Evolutionary conservation across 306 rosid species (phyloP).

Genomic region (Argentina anserina): DNA sequence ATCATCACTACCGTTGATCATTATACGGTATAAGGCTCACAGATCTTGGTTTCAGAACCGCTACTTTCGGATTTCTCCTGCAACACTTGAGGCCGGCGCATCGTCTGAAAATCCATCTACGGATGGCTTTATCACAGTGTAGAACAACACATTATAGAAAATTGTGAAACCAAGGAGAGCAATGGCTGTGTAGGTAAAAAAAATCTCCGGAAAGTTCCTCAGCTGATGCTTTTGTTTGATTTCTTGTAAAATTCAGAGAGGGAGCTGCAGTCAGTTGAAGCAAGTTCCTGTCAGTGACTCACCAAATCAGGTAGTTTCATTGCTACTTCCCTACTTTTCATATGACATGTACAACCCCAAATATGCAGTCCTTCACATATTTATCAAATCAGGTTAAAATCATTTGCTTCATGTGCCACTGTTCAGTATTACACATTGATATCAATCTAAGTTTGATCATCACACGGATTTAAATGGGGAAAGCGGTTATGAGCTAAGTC

Average conservation of each 20-base stretch:
- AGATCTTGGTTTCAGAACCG: too few relatives aligned
- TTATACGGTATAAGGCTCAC: too few relatives aligned
- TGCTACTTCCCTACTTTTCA: background rate
- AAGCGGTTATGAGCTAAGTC: background rate
- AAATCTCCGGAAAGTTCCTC: conserved; percentile 51
- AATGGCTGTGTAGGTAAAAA: conserved; percentile 44
- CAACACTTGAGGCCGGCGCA: conserved; percentile 10
- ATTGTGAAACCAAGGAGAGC: conserved; percentile 57
- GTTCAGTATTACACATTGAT: background rate
- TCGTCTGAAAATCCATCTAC: conserved; percentile 41
- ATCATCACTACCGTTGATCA: background rate
- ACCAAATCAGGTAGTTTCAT: background rate
- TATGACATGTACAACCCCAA: background rate
- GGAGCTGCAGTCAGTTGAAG: conserved; percentile 43
- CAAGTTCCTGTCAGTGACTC: background rate
- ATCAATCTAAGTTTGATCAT: background rate
- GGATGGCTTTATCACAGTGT: conserved; percentile 66
- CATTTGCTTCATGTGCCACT: background rate
- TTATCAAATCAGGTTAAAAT: background rate
- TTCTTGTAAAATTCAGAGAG: conserved; percentile 34
- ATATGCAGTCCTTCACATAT: background rate
- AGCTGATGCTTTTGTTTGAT: conserved; percentile 18
- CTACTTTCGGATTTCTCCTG: conserved; percentile 16
- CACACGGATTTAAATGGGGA: background rate
- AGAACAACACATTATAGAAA: conserved; percentile 61